Evolutionary conservation across 345 rosid genomes (phyloP).

Genomic region (Sisymbrium altissimum): DNA sequence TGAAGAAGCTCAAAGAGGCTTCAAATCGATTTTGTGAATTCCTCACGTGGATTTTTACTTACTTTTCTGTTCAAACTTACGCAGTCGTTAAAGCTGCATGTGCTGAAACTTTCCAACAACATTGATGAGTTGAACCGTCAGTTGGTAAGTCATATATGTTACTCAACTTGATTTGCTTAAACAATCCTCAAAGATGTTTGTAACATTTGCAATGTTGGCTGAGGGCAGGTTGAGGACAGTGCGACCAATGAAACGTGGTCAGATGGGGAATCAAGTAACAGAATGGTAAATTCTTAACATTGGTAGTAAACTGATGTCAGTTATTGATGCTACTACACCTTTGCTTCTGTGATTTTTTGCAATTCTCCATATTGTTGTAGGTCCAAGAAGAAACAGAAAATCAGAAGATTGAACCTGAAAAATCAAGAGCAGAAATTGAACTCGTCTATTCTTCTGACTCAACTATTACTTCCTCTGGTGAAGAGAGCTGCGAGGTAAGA

Average conservation of each 20-base stretch:
- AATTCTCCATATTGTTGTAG: slow-evolving; percentile 37
- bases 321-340: slow-evolving; percentile 12
- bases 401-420: slow-evolving; percentile 22
- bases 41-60: neutral
- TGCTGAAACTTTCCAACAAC: slow-evolving; percentile 66
- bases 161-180: slow-evolving; percentile 14
- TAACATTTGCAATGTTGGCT: slow-evolving; percentile 22
- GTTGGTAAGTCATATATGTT: slow-evolving; percentile 51
- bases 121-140: slow-evolving; percentile 56
- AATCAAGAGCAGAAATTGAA: slow-evolving; percentile 32
- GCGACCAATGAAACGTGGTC: slow-evolving; percentile 36
- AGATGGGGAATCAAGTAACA: slow-evolving; percentile 39
- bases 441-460: slow-evolving; percentile 27
- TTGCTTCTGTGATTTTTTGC: slow-evolving; percentile 7
- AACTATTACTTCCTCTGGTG: slow-evolving; percentile 28
- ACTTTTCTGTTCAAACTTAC: slow-evolving; percentile 8
- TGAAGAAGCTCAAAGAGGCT: neutral
- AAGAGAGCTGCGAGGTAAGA: slow-evolving; percentile 41
- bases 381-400: slow-evolving; percentile 34
- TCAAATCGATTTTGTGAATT: neutral
- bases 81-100: slow-evolving; percentile 93
- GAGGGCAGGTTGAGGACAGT: slow-evolving; percentile 53
- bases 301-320: slow-evolving; percentile 1
- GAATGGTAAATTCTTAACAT: slow-evolving; percentile 21
- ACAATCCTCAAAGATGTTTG: neutral